A percentile compares a stretch with the other conserved stretches of the same genome.
Evolutionary conservation across 2,329 filamentous ascomycete species (phyloP).

Genomic region (Fonsecaea multimorphosa): DNA sequence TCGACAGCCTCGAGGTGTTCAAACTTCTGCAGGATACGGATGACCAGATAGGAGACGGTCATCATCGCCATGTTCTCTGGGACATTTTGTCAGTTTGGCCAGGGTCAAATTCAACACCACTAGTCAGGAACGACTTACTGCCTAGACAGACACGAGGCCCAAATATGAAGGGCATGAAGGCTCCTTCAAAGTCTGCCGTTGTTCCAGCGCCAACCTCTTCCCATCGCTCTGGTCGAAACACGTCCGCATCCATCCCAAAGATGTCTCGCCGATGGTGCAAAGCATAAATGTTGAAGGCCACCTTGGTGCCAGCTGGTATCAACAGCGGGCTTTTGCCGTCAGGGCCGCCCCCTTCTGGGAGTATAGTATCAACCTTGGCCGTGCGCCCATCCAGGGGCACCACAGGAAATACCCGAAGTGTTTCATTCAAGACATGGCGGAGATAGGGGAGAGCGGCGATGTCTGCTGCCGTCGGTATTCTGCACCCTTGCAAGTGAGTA

Average conservation of each 20-base stretch:
- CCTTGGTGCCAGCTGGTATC: conserved; percentile 53
- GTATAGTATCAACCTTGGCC: conserved; percentile 48
- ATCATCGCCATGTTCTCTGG: conserved; percentile 76
- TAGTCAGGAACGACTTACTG: conserved; percentile 49
- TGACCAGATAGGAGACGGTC: conserved; percentile 70
- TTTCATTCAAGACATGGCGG: conserved; percentile 39
- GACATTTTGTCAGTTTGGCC: conserved; percentile 2
- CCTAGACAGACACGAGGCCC: conserved; percentile 62
- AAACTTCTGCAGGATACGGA: conserved; percentile 74
- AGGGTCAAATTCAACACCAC: not conserved
- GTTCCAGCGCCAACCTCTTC: conserved; percentile 33
- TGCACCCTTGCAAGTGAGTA: conserved; percentile 37
- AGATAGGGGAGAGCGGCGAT: conserved; percentile 20
- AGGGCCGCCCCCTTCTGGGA: conserved; percentile 57
- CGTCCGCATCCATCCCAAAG: conserved; percentile 44
- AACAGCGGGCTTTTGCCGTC: conserved; percentile 55
- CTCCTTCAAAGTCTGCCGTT: conserved; percentile 50
- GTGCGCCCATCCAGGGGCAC: conserved; percentile 49
- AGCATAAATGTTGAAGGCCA: conserved; percentile 53
- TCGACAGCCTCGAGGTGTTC: conserved; percentile 59
- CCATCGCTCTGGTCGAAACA: conserved; percentile 48
- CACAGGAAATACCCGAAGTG: conserved; percentile 53
- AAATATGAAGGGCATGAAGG: conserved; percentile 59
- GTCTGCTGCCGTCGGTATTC: conserved; percentile 10
- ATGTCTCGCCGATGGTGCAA: conserved; percentile 42